Conservation (phyloP, 306 rosid genomes). For the Acacia melanoxylon region DNA sequence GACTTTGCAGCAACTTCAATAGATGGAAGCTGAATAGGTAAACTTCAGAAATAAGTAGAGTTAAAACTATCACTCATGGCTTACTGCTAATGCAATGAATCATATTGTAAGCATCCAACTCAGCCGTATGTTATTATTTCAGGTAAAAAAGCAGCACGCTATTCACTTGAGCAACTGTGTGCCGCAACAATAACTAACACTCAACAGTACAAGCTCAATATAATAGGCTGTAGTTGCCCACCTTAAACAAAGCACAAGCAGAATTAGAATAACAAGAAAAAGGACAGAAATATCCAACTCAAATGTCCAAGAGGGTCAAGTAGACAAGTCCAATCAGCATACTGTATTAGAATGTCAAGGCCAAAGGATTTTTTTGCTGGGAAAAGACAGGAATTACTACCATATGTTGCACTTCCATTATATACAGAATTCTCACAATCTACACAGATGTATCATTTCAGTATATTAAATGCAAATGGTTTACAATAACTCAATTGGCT, state of each 20-base stretch:
- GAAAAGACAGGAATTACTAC: not conserved
- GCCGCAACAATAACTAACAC: not conserved
- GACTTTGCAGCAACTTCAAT: conserved; percentile 80
- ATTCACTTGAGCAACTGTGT: not conserved
- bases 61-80: conserved; percentile 24
- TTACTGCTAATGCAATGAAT: conserved; percentile 9
- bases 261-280: not conserved
- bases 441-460: not conserved
- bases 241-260: not conserved
- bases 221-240: not conserved
- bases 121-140: conserved; percentile 5
- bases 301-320: not conserved
- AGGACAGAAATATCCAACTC: conserved; percentile 7
- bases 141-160: not conserved
- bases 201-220: not conserved
- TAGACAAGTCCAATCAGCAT: conserved; percentile 6
- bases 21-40: conserved; percentile 84
- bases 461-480: not conserved
- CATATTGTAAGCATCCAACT: conserved; percentile 10
- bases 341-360: not conserved
- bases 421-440: no score
- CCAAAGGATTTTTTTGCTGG: not conserved
- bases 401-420: not conserved
- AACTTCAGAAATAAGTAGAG: conserved; percentile 26
- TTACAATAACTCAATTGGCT: no score